Percentiles rank a stretch among this genome's conserved stretches.
Evolutionary conservation across 257 asterid genomes (phyloP).

Genomic region (Gentiana macrophylla): DNA sequence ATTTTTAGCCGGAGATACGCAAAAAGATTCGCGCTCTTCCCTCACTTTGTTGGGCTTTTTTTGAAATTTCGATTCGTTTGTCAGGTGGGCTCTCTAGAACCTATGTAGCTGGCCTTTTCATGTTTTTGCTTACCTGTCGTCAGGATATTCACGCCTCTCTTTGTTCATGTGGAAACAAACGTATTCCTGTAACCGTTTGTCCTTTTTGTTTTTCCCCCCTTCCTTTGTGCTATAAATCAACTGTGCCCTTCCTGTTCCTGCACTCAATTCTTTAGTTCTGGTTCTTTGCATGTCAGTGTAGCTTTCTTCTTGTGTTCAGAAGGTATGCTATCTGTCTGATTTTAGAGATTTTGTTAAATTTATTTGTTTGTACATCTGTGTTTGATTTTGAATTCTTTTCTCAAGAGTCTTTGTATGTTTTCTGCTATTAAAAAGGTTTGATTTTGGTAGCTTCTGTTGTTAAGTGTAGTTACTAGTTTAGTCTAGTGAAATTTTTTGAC

Average conservation of each 20-base stretch:
- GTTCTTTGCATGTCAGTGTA: not conserved
- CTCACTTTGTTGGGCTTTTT: not conserved
- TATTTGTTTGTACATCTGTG: not conserved
- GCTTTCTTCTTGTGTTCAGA: not conserved
- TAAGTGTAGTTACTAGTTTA: too few species aligned
- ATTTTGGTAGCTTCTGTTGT: too few species aligned
- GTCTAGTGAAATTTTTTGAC: not conserved
- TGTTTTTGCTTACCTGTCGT: not conserved
- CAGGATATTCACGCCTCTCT: not conserved
- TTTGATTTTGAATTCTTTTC: not conserved
- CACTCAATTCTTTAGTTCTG: not conserved
- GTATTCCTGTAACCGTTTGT: not conserved
- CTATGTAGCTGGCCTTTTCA: not conserved
- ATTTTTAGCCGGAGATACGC: not conserved
- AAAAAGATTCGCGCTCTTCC: not conserved
- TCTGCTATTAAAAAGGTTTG: too few species aligned
- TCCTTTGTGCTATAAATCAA: not conserved
- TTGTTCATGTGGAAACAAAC: not conserved
- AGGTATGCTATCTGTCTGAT: not conserved
- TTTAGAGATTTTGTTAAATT: not conserved
- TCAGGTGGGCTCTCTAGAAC: not conserved
- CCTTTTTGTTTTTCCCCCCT: not conserved
- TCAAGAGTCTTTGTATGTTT: too few species aligned
- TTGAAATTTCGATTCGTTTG: slow-evolving; percentile 1
- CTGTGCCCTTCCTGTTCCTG: not conserved